Evolutionary conservation across 495 filamentous ascomycete species (phyloP).

Genomic region (Hyaloscypha finlandica): DNA sequence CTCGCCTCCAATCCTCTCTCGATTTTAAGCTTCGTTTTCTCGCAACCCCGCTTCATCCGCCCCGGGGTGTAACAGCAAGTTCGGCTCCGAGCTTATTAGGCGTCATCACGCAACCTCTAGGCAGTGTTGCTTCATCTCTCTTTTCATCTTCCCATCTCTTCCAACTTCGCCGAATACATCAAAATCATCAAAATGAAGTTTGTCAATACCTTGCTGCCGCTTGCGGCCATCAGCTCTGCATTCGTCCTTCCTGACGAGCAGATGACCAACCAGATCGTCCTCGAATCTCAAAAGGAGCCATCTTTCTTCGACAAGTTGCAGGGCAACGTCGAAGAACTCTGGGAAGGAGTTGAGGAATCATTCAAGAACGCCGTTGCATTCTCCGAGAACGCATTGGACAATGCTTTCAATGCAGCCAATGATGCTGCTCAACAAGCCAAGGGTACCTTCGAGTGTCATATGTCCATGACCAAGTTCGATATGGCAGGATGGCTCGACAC

Average conservation of each 20-base stretch:
- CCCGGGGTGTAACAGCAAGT: not conserved
- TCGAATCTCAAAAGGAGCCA: slow-evolving; percentile 38
- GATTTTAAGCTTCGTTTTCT: slow-evolving; percentile 1
- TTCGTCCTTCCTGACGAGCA: slow-evolving; percentile 61
- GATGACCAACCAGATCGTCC: slow-evolving; percentile 43
- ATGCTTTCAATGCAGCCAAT: slow-evolving; percentile 41
- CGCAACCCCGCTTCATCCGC: not conserved
- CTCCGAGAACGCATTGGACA: slow-evolving; percentile 48
- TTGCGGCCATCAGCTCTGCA: slow-evolving; percentile 54
- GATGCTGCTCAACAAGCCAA: slow-evolving; percentile 39
- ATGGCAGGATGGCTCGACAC: slow-evolving; percentile 44
- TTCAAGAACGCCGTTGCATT: slow-evolving; percentile 38
- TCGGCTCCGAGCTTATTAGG: not conserved
- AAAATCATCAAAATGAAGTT: slow-evolving; percentile 33
- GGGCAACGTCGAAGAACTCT: slow-evolving; percentile 37
- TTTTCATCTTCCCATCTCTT: slow-evolving; percentile 1
- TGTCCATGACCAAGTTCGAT: slow-evolving; percentile 39
- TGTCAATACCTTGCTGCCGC: slow-evolving; percentile 44
- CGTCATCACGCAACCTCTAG: slow-evolving; percentile 3
- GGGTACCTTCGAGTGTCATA: slow-evolving; percentile 38
- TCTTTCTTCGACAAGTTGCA: slow-evolving; percentile 41
- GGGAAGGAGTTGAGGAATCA: slow-evolving; percentile 36
- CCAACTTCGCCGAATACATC: slow-evolving; percentile 16
- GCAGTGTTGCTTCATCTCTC: not conserved
- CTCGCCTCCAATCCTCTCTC: not conserved